phyloP scores from a whole-genome alignment of 2,329 filamentous ascomycete genomes.

The Sclerotinia borealis region DNA sequence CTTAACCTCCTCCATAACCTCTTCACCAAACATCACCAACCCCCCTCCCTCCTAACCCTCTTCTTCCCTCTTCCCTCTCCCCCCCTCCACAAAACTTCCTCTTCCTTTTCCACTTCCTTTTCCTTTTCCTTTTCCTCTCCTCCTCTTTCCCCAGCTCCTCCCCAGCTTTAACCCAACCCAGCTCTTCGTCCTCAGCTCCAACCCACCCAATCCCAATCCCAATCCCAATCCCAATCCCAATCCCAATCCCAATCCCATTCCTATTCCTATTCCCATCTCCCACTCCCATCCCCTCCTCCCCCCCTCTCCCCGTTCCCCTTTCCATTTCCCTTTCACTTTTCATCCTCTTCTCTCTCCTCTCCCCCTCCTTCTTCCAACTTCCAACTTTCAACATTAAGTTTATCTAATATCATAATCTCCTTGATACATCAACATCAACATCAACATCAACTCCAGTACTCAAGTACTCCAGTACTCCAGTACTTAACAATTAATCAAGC shows the following conservation, averaged over 20 bases:
- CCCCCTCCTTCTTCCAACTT: no score
- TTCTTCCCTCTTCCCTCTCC: neutral
- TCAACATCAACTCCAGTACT: no score
- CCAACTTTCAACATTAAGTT: no score
- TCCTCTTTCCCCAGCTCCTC: neutral
- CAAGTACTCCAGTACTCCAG: no score
- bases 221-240: no score
- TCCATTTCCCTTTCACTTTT: no score
- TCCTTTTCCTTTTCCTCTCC: neutral
- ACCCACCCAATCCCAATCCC: neutral
- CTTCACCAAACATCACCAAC: neutral
- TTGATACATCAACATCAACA: no score
- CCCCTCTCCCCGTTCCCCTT: no score
- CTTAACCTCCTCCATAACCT: slow-evolving; percentile 43
- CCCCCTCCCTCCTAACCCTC: neutral
- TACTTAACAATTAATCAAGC: no score
- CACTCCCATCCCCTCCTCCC: neutral
- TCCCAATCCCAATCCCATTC: neutral
- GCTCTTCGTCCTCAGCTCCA: neutral
- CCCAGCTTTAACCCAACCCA: neutral
- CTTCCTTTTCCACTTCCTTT: neutral
- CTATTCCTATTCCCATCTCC: neutral
- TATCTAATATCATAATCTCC: no score
- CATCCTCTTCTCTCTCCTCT: no score
- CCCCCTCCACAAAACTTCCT: neutral